Percentiles rank a stretch among this genome's conserved stretches.
Evolutionary conservation across 2,329 filamentous ascomycete genomes (phyloP).

Genomic region (Uncinocarpus reesii): DNA sequence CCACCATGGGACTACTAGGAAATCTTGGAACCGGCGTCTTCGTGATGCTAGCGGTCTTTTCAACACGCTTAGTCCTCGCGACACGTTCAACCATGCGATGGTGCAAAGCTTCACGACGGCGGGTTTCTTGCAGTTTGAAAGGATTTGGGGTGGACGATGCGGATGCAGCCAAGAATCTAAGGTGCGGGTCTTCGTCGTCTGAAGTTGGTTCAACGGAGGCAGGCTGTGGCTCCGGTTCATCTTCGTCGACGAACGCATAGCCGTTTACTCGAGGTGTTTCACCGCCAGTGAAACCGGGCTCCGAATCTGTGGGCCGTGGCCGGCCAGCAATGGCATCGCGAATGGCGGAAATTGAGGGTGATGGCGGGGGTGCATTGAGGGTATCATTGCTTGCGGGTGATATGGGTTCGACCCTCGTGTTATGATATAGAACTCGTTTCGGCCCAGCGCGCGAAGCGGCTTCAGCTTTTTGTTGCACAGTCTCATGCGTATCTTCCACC

Average conservation of each 20-base stretch:
- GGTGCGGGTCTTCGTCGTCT: conserved; percentile 36
- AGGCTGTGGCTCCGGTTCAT: conserved; percentile 33
- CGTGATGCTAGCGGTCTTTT: conserved; percentile 50
- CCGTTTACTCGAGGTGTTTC: conserved; percentile 89
- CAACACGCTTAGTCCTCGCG: conserved; percentile 58
- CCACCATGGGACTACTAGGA: conserved; percentile 32
- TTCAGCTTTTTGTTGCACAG: conserved; percentile 58
- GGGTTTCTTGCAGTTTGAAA: conserved; percentile 66
- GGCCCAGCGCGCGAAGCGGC: conserved; percentile 61
- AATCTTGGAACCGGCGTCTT: conserved; percentile 39
- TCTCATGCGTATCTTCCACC: conserved; percentile 46
- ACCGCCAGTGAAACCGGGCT: conserved; percentile 50
- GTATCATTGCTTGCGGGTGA: conserved; percentile 27
- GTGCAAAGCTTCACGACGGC: conserved; percentile 69
- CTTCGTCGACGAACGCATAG: conserved; percentile 87
- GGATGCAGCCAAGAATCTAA: conserved; percentile 21
- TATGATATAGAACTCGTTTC: conserved; percentile 67
- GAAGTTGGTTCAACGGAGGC: conserved; percentile 35
- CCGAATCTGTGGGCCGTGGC: conserved; percentile 52
- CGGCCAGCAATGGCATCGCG: conserved; percentile 72
- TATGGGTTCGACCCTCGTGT: conserved; percentile 62
- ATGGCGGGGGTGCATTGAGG: conserved; percentile 44
- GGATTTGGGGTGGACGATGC: conserved; percentile 54
- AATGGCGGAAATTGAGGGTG: conserved; percentile 74
- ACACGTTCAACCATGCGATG: conserved; percentile 78